Evolutionary conservation across 768 basidiomycete species (phyloP).

Genomic region (Naematelia aurantialba): DNA sequence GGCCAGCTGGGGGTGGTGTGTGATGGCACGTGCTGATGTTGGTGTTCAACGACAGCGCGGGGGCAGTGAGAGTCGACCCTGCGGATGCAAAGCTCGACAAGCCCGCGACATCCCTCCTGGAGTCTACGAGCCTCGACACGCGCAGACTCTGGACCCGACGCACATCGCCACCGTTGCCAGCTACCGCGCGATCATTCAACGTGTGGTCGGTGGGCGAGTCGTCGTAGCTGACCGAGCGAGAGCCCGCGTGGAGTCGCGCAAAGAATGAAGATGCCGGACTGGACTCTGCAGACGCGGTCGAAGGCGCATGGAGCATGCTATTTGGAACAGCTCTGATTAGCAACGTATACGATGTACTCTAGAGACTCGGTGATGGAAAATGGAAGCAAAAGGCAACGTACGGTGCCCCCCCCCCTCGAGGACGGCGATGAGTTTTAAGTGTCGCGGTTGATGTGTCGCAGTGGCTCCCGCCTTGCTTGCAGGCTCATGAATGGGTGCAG

Average conservation of each 20-base stretch:
- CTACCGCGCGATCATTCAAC: background rate
- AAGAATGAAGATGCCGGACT: conserved; percentile 9
- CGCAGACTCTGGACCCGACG: background rate
- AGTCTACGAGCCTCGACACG: conserved; percentile 3
- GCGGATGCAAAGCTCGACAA: conserved; percentile 24
- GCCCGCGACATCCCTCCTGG: conserved; percentile 1
- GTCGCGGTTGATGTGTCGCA: no score
- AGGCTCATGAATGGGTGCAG: background rate
- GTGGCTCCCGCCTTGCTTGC: no score
- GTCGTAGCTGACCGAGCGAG: conserved; percentile 3
- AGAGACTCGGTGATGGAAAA: no score
- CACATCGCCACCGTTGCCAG: conserved; percentile 6
- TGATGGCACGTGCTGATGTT: no score
- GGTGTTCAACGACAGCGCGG: conserved; percentile 2
- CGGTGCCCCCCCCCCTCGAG: background rate
- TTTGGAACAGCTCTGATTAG: background rate
- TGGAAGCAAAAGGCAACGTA: background rate
- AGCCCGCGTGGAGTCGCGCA: conserved; percentile 6
- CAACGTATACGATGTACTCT: background rate
- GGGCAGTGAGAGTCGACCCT: conserved; percentile 24
- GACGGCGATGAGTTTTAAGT: no score
- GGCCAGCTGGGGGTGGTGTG: conserved; percentile 37
- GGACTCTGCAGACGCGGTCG: conserved; percentile 1
- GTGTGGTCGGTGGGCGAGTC: background rate
- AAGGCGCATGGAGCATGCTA: conserved; percentile 30